Percentiles rank a stretch among this genome's conserved stretches.
Evolutionary conservation across 129 eudicot genomes (phyloP).

Genomic region (Lactuca saligna): DNA sequence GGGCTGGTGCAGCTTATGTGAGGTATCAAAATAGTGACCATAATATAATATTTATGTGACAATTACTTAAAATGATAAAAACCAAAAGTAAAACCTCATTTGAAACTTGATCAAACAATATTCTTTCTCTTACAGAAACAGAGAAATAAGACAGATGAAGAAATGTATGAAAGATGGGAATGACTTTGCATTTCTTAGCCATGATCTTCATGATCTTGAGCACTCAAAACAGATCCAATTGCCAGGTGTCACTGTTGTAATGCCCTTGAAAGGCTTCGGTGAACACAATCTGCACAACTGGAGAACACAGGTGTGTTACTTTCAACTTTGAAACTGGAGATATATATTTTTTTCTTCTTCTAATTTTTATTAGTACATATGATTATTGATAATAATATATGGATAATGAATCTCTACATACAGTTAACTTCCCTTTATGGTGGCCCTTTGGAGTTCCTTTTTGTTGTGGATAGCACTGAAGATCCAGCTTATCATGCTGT

Average conservation of each 20-base stretch:
- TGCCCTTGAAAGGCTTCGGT: slow-evolving; percentile 98
- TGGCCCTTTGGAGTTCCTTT: slow-evolving; percentile 91
- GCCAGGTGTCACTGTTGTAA: slow-evolving; percentile 94
- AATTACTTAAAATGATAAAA: not conserved
- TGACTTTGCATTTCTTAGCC: slow-evolving; percentile 73
- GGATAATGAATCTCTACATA: slow-evolving; percentile 18
- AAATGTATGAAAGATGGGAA: slow-evolving; percentile 61
- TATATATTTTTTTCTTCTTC: not conserved
- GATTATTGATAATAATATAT: slow-evolving; percentile 4
- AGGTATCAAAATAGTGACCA: slow-evolving; percentile 48
- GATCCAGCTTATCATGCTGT: slow-evolving; percentile 97
- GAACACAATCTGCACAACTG: slow-evolving; percentile 97
- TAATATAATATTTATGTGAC: slow-evolving; percentile 10
- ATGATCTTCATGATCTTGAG: slow-evolving; percentile 75
- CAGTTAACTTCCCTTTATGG: slow-evolving; percentile 97
- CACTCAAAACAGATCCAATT: slow-evolving; percentile 79
- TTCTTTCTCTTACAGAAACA: slow-evolving; percentile 50
- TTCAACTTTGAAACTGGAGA: too few relatives aligned
- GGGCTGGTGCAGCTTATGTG: slow-evolving; percentile 97
- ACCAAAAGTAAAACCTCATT: slow-evolving; percentile 7
- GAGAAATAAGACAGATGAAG: slow-evolving; percentile 80
- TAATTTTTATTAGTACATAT: slow-evolving; percentile 5
- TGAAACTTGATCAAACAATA: not conserved
- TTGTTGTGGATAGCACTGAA: slow-evolving; percentile 87
- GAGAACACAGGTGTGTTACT: slow-evolving; percentile 86